phyloP scores from a whole-genome alignment of 305 asterid genomes.

The Rubia balearica region DNA sequence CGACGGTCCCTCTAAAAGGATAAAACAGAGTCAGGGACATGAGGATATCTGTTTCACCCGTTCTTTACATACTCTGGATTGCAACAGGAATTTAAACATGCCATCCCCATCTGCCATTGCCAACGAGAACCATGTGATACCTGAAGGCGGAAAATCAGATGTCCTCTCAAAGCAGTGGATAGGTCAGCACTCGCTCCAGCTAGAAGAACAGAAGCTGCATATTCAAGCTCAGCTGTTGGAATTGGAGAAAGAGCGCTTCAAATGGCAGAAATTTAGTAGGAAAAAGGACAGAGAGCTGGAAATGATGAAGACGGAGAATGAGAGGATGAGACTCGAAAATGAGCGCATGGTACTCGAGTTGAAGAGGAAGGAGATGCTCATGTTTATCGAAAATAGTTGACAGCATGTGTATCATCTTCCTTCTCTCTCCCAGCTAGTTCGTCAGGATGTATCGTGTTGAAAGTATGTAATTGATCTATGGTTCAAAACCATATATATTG shows the following conservation, averaged over 20 bases:
- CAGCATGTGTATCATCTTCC: neutral
- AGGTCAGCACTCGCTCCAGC: slow-evolving; percentile 33
- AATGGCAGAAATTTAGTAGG: slow-evolving; percentile 68
- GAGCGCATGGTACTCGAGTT: slow-evolving; percentile 57
- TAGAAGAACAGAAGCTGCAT: slow-evolving; percentile 55
- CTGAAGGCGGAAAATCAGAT: slow-evolving; percentile 30
- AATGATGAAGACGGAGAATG: slow-evolving; percentile 49
- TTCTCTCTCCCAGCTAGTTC: neutral
- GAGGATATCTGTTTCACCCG: slow-evolving; percentile 19
- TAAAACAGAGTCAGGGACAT: slow-evolving; percentile 28
- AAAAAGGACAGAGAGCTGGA: slow-evolving; percentile 66
- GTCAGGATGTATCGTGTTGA: neutral
- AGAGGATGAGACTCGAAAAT: slow-evolving; percentile 65
- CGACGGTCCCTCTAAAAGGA: slow-evolving; percentile 32
- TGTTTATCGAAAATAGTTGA: slow-evolving; percentile 36
- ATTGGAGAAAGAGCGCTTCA: slow-evolving; percentile 65
- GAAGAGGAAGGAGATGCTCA: slow-evolving; percentile 41
- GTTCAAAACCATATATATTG: slow-evolving; percentile 1
- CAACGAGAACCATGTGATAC: slow-evolving; percentile 27
- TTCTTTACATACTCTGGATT: slow-evolving; percentile 21
- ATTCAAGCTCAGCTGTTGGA: slow-evolving; percentile 64
- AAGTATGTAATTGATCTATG: neutral
- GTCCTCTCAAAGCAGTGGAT: slow-evolving; percentile 8
- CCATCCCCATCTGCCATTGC: slow-evolving; percentile 26
- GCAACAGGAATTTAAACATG: slow-evolving; percentile 26